phyloP scores from a whole-genome alignment of 768 basidiomycete genomes.

The Mrakia blollopis region DNA sequence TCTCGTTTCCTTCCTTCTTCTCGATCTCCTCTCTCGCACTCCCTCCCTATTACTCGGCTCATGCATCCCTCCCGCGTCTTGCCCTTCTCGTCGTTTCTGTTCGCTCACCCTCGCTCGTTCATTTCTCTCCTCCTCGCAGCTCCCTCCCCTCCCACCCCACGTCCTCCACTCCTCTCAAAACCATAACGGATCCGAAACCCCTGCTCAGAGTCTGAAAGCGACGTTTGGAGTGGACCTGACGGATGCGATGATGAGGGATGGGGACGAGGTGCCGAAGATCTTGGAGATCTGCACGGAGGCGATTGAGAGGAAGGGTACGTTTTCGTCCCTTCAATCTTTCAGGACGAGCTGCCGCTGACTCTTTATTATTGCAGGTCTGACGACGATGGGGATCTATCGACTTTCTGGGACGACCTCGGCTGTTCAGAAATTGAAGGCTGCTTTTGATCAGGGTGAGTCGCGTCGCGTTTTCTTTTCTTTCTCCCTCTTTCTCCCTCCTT shows the following conservation, averaged over 20 bases:
- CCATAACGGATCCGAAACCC: background rate
- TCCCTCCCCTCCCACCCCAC: constrained; percentile 46
- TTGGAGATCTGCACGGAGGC: constrained; percentile 83
- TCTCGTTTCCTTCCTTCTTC: constrained; percentile 21
- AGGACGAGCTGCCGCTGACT: background rate
- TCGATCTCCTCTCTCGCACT: background rate
- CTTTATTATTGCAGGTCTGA: constrained; percentile 46
- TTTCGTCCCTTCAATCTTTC: background rate
- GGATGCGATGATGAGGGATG: constrained; percentile 89
- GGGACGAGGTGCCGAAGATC: constrained; percentile 76
- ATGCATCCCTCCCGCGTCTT: too few species aligned
- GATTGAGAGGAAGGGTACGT: constrained; percentile 77
- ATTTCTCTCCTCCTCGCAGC: constrained; percentile 45
- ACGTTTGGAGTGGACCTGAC: constrained; percentile 90
- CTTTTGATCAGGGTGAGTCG: constrained; percentile 71
- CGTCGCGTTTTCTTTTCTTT: background rate
- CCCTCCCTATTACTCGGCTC: background rate
- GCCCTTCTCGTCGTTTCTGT: background rate
- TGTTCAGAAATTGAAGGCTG: constrained; percentile 72
- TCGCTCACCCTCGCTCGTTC: background rate
- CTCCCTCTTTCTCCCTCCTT: background rate
- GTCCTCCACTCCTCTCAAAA: constrained; percentile 35
- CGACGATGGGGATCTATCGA: constrained; percentile 84
- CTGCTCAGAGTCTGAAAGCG: constrained; percentile 44
- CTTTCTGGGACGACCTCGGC: constrained; percentile 86